These are phyloP conservation scores for Thermothelomyces thermophilus DNA, from an alignment of 2,329 filamentous ascomycete genomes.

Conservation along the genomic window DNA sequence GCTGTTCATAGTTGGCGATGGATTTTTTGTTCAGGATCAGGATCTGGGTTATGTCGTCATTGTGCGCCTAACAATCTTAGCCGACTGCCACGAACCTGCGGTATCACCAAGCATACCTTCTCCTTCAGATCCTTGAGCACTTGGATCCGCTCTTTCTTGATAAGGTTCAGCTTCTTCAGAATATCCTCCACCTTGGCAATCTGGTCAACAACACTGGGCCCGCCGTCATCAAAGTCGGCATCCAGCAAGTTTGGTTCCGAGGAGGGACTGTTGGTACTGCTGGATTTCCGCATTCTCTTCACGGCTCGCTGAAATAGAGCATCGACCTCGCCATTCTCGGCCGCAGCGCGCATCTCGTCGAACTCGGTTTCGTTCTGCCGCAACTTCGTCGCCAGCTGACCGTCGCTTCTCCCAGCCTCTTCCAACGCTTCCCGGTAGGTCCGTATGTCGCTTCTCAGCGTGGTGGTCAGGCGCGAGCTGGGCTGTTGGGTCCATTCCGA, in stretches of 20 bases:
- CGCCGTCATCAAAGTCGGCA: constrained; percentile 78
- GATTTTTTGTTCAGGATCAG: constrained; percentile 97
- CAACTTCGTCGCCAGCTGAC: constrained; percentile 73
- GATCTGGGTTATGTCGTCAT: constrained; percentile 95
- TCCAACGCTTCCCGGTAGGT: constrained; percentile 86
- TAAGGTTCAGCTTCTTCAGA: constrained; percentile 80
- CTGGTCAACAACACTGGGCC: constrained; percentile 78
- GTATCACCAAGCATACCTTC: constrained; percentile 55
- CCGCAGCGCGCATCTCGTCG: constrained; percentile 88
- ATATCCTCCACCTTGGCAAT: constrained; percentile 84
- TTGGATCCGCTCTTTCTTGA: constrained; percentile 87
- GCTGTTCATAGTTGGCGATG: constrained; percentile 82
- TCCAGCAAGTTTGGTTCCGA: constrained; percentile 78
- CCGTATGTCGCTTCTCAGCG: constrained; percentile 76
- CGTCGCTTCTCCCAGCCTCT: constrained; percentile 81
- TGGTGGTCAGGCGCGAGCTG: constrained; percentile 81
- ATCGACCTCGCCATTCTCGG: constrained; percentile 79
- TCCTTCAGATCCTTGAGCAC: constrained; percentile 96
- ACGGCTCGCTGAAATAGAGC: constrained; percentile 83
- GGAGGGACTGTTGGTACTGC: constrained; percentile 54
- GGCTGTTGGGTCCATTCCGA: constrained; percentile 96
- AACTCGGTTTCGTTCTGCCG: constrained; percentile 83
- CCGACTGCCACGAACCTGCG: no score
- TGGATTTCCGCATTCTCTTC: constrained; percentile 65
- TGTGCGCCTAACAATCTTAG: constrained; percentile 65